Percentiles rank a stretch among this genome's conserved stretches.
Conservation (phyloP, 768 basidiomycete species). For the Candolleomyces aberdarensis region DNA sequence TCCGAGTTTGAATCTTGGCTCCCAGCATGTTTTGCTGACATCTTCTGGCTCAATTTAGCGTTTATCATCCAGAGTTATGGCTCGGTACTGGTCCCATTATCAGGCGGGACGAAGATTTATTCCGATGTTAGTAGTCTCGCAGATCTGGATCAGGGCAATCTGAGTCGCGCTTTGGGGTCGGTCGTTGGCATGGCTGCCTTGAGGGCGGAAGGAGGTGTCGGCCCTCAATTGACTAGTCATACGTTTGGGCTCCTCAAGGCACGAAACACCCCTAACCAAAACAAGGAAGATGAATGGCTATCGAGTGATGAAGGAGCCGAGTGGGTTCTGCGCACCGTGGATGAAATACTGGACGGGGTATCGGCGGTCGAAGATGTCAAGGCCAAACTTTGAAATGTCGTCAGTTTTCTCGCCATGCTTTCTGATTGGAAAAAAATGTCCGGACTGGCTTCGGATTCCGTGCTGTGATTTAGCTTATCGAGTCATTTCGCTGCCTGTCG, state of each 20-base stretch:
- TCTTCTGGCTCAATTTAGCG: constrained; percentile 37
- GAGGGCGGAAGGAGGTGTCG: constrained; percentile 81
- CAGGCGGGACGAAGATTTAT: constrained; percentile 48
- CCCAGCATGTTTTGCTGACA: constrained; percentile 16
- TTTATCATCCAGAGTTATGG: constrained; percentile 90
- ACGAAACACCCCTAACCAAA: constrained; percentile 54
- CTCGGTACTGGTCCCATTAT: constrained; percentile 70
- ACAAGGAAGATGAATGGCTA: constrained; percentile 75
- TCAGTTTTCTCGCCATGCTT: constrained; percentile 21
- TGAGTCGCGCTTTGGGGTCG: constrained; percentile 81
- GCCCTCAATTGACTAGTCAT: constrained; percentile 84
- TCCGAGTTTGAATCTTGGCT: constrained; percentile 5
- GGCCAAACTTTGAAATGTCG: constrained; percentile 55
- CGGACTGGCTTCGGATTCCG: too few species aligned
- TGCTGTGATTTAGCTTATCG: too few species aligned
- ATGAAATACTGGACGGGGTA: constrained; percentile 76
- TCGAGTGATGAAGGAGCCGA: constrained; percentile 83
- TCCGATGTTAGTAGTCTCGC: constrained; percentile 34
- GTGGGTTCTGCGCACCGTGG: constrained; percentile 84
- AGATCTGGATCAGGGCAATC: constrained; percentile 72
- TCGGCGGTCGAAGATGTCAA: constrained; percentile 46
- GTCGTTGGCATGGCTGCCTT: constrained; percentile 83
- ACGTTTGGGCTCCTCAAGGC: constrained; percentile 90
- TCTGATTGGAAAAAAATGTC: too few species aligned
- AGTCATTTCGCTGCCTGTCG: too few species aligned